Base-by-base conservation (phyloP, 306 rosid species). In the Astragalus membranaceus region DNA sequence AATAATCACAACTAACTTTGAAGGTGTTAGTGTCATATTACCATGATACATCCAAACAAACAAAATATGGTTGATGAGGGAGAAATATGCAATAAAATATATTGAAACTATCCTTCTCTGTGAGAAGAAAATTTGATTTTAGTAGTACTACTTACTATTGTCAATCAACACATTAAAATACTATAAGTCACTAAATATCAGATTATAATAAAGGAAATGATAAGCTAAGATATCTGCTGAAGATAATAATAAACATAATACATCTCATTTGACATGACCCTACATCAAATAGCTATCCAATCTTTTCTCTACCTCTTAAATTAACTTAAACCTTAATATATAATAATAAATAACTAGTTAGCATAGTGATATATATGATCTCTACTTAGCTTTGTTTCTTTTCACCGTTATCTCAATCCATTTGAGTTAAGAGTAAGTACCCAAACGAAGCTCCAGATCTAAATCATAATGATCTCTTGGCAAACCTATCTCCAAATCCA, bases 391-490 rank as follows among this genome's bases (percentile, higher is more conserved):
- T 42, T 10, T 23, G 36, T 29, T 54, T 58, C 15, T 39, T 47
- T 44, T 46, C 56, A 60, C 20, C 47, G 42, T 49, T 49, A 39
- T 20, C 1, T 14, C 26, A 42, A 54, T 7, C 9, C 15, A 14
- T 63, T 26, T 51, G 14, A 62, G 50, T 81, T 79, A 79, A 68
- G 84, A 76, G 55, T 57, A 79, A 81, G 77, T 82, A 30, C 98
- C 96, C 80, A 94, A 80, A 52, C 98, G 96, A 81, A 94, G 97
- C 77, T 94, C 97, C 83, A 93, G 92, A 85, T 93, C 98, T 41
- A 94, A 79, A 69, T 87, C 88, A 48, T 80, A 80, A 23, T 78
- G 76, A 13, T 69, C 81, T 26, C 80, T 6, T 32, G 79, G 67
- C 55, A 83, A 58, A 68, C 88, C 88, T 48, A 86, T 85, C 83